Evolutionary conservation across 1,284 basidiomycete species (phyloP), one percentile per base, ranked within the genome.

Genomic region (Phaffia rhodozyma): DNA sequence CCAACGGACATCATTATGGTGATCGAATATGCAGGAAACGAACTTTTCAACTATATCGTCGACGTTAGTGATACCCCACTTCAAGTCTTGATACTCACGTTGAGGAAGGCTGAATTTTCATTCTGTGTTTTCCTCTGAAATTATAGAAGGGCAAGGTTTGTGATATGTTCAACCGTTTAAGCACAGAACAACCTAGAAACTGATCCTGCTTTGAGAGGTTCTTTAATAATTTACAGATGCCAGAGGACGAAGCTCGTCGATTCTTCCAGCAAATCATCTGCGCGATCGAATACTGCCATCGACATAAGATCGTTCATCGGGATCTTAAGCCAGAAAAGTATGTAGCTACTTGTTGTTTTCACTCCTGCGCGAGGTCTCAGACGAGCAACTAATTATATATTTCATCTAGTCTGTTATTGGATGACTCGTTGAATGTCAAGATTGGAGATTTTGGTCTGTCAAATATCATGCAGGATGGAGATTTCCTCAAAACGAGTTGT

Each of bases 201-300:
- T 16, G 13, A 11, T 16, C 38, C 13, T 43, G 13, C 2, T 11
- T 7, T 11, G 13, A 34, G 9, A 11, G 34, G 21, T 29, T 59
- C 27, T 25, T n/a, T 0, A 4, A 34, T 9, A 9, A 34, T 9
- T 34, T 34, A 9, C 81, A 87, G 69, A 91, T 96, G 87, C 79
- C 84, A 50, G 91, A 94, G 73, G 78, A 81, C 43, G 85, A 86
- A 69, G 91, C 90, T 0, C 83, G 92, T 20, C 81, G 86, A 23
- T 94, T 96, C 82, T 96, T 96, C 78, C 92, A 96, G 74, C 92
- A 96, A 73, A 87, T 97, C 76, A 92, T 96, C 69, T 89, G 88
- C 34, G 92, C 91, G 2, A 90, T 97, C 74, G 91, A 94, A 73
- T 94, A 94, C 78, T 91, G 89, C 69, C 92, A 97, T 77, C 81